Percentiles rank a stretch among this genome's conserved stretches.
Evolutionary conservation across 305 asterid species (phyloP).

Genomic region (Euphrasia arctica): DNA sequence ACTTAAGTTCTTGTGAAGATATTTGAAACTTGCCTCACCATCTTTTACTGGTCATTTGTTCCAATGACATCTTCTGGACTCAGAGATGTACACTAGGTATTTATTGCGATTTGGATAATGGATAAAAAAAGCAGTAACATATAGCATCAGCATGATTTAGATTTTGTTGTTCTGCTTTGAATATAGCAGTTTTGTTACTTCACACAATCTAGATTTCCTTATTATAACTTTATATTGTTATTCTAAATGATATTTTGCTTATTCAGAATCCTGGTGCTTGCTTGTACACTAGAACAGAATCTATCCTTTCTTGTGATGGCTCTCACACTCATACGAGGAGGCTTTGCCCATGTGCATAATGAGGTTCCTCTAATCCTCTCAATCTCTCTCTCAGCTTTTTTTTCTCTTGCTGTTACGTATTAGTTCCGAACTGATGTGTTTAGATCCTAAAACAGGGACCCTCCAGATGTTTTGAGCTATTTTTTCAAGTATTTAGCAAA

Average conservation of each 20-base stretch:
- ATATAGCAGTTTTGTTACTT: constrained; percentile 10
- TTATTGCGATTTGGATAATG: no score
- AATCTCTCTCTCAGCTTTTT: not conserved
- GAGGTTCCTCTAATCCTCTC: not conserved
- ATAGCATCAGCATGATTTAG: not conserved
- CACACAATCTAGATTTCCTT: not conserved
- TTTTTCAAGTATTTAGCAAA: not conserved
- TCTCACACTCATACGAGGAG: constrained; percentile 68
- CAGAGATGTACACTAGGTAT: no score
- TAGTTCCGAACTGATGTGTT: not conserved
- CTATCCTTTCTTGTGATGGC: constrained; percentile 63
- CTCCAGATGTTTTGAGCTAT: not conserved
- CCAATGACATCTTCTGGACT: not conserved
- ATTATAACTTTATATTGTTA: not conserved
- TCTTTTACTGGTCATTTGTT: not conserved
- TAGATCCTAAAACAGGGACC: not conserved
- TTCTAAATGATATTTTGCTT: constrained; percentile 4
- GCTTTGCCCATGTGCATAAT: constrained; percentile 72
- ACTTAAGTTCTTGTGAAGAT: not conserved
- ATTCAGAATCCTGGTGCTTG: constrained; percentile 69
- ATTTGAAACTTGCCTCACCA: not conserved
- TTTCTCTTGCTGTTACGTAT: no score
- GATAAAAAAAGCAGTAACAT: not conserved
- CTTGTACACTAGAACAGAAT: constrained; percentile 43
- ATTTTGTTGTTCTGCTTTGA: constrained; percentile 8